phyloP scores from a whole-genome alignment of 2,329 filamentous ascomycete genomes.

The Pochonia chlamydosporia region DNA sequence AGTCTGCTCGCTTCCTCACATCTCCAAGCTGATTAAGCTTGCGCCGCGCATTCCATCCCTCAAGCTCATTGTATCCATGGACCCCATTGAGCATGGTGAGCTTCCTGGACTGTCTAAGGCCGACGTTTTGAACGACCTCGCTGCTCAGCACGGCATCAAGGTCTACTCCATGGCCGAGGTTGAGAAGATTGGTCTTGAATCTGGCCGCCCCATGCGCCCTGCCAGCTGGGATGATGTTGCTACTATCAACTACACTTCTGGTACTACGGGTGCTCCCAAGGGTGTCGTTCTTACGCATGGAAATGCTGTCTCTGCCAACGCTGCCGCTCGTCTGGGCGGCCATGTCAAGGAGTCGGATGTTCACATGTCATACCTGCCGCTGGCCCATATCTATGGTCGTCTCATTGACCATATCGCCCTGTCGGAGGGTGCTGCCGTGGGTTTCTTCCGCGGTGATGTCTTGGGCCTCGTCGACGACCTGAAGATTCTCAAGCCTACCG shows the following conservation, averaged over 20 bases:
- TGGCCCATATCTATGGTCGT: slow-evolving; percentile 91
- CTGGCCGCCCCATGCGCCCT: slow-evolving; percentile 63
- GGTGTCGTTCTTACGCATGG: slow-evolving; percentile 78
- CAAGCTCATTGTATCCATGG: slow-evolving; percentile 83
- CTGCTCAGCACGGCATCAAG: slow-evolving; percentile 65
- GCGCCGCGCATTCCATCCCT: slow-evolving; percentile 69
- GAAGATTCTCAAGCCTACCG: slow-evolving; percentile 77
- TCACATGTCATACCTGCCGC: slow-evolving; percentile 79
- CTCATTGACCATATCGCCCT: slow-evolving; percentile 73
- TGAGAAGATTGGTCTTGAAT: slow-evolving; percentile 70
- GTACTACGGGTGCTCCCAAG: slow-evolving; percentile 78
- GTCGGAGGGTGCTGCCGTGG: slow-evolving; percentile 67
- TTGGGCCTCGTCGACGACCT: slow-evolving; percentile 82
- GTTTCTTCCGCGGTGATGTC: slow-evolving; percentile 93
- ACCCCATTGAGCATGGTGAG: slow-evolving; percentile 77
- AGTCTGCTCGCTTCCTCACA: slow-evolving; percentile 72
- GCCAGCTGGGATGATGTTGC: slow-evolving; percentile 70
- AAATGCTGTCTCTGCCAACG: slow-evolving; percentile 70
- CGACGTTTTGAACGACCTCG: slow-evolving; percentile 69
- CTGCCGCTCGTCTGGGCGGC: slow-evolving; percentile 51
- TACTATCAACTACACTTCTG: slow-evolving; percentile 89
- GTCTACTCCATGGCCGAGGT: slow-evolving; percentile 78
- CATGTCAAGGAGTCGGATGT: slow-evolving; percentile 50
- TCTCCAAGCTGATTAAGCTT: slow-evolving; percentile 75
- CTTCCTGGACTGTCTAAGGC: slow-evolving; percentile 71